Evolutionary conservation across 2,329 filamentous ascomycete genomes (phyloP).

Genomic region (Madurella fahalii): DNA sequence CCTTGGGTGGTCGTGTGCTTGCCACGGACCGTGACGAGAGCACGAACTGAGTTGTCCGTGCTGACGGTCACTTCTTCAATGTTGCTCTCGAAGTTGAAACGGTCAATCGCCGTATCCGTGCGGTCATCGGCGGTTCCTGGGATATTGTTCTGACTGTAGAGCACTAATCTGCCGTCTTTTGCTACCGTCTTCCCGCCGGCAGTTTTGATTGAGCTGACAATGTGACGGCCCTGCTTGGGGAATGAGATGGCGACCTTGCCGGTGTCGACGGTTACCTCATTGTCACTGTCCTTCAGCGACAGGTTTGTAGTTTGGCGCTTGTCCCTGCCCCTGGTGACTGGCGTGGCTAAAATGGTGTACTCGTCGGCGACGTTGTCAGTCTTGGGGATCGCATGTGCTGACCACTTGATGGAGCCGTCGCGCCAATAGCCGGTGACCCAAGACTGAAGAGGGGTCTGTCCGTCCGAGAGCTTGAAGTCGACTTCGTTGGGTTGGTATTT

Average conservation of each 20-base stretch:
- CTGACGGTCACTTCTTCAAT: conserved; percentile 49
- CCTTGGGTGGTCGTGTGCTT: conserved; percentile 33
- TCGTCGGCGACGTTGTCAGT: conserved; percentile 37
- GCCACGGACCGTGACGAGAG: conserved; percentile 44
- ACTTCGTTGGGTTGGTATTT: conserved; percentile 3
- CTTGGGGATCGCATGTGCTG: conserved; percentile 50
- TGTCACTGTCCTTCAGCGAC: conserved; percentile 24
- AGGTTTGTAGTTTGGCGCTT: conserved; percentile 5
- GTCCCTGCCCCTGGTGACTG: conserved; percentile 5
- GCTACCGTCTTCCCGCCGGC: conserved; percentile 41
- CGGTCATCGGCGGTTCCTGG: conserved; percentile 38
- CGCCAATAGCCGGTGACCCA: conserved; percentile 58
- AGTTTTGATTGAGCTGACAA: conserved; percentile 40
- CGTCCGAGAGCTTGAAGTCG: conserved; percentile 3
- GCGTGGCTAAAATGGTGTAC: conserved; percentile 40
- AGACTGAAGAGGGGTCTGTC: conserved; percentile 38
- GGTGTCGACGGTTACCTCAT: conserved; percentile 41
- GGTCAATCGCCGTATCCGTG: conserved; percentile 35
- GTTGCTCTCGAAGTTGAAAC: conserved; percentile 45
- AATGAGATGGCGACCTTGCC: conserved; percentile 42
- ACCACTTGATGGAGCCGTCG: conserved; percentile 60
- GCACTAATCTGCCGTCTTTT: conserved; percentile 46
- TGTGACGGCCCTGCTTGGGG: conserved; percentile 37
- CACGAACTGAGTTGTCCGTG: conserved; percentile 38
- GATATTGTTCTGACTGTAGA: conserved; percentile 49